Evolutionary conservation across 345 rosid genomes (phyloP), one percentile per base, ranked within the genome.

Genomic region (Lagerstroemia speciosa): DNA sequence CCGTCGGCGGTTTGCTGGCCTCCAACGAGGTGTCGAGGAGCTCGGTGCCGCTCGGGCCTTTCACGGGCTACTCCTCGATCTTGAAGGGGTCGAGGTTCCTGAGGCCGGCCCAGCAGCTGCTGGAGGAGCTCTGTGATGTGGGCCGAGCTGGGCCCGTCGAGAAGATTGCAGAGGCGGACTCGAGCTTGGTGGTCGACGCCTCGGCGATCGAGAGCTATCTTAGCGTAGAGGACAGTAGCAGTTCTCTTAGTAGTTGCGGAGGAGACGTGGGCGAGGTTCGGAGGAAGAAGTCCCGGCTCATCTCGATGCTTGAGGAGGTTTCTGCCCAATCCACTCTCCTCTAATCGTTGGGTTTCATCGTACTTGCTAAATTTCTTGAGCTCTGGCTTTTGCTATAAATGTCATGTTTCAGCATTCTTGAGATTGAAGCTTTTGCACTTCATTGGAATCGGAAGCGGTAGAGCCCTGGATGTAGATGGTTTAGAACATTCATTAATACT

Each of bases 281-380:
- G 10, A 76, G 89, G 71, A 88, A 83, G 71, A 90, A 90, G 77
- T 90, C 98, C 0, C 84, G 85, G 74, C 86, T 93, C 19, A 81
- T 90, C 57, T 83, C 89, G 30, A 78, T 93, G 94, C 91, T 93
- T 6, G 96, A 93, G 53, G 97, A 93, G 98, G 98, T 93, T 80
- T 67, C 15, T 41, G 6, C n/a, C n/a, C n/a, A n/a, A n/a, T n/a
- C n/a, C n/a, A n/a, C n/a, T n/a, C n/a, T n/a, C n/a, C n/a, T n/a
- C n/a, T n/a, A n/a, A n/a, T n/a, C n/a, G n/a, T n/a, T n/a, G n/a
- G 0, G n/a, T 16, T 31, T 34, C 8, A 1, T 29, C 38, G 19
- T 6, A 31, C 38, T 6, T 31, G 19, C 27, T n/a, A 7, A 36
- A 36, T 27, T 41, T 15, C 29, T 11, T 16, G 0, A 41, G 14